Percentiles rank a stretch among this genome's conserved stretches.
These are phyloP conservation scores for Harringtonia aguacate DNA, from an alignment of 2,329 filamentous ascomycete species.

Conservation along the genomic window DNA sequence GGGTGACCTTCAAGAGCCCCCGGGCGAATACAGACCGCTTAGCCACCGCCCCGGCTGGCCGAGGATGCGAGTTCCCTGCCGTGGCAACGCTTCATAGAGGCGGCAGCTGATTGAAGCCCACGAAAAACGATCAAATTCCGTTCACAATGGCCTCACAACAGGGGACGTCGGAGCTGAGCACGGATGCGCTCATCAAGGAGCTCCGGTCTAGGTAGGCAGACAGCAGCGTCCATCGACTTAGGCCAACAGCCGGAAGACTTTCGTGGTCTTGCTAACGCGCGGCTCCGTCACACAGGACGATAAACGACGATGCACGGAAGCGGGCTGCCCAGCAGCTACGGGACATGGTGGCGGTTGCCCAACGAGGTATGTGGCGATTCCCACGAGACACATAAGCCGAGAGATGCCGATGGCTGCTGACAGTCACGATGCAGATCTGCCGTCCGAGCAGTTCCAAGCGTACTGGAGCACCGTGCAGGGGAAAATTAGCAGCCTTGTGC, in stretches of 20 bases:
- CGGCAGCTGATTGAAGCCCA: slow-evolving; percentile 6
- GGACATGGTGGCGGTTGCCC: slow-evolving; percentile 43
- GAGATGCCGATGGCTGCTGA: background rate
- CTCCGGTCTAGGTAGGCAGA: slow-evolving; percentile 43
- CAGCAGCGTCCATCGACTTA: too few species aligned
- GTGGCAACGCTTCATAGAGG: slow-evolving; percentile 10
- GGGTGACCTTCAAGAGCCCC: too few species aligned
- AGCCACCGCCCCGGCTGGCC: background rate
- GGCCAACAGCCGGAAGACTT: too few species aligned
- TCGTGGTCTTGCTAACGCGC: slow-evolving; percentile 1
- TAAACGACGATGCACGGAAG: slow-evolving; percentile 37
- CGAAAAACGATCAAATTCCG: slow-evolving; percentile 11
- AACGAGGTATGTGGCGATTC: slow-evolving; percentile 34
- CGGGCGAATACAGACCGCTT: too few species aligned
- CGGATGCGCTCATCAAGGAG: slow-evolving; percentile 44
- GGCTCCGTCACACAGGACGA: slow-evolving; percentile 13
- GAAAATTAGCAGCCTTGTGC: slow-evolving; percentile 55
- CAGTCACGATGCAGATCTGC: slow-evolving; percentile 52
- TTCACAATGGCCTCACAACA: slow-evolving; percentile 12
- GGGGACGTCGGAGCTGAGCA: slow-evolving; percentile 38
- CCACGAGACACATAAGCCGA: too few species aligned
- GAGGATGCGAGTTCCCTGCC: slow-evolving; percentile 11
- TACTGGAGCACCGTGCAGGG: slow-evolving; percentile 48
- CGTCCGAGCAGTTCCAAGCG: slow-evolving; percentile 61
- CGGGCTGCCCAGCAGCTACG: slow-evolving; percentile 42